phyloP scores from a whole-genome alignment of 805 yeast genomes.

The Candida piceae region DNA sequence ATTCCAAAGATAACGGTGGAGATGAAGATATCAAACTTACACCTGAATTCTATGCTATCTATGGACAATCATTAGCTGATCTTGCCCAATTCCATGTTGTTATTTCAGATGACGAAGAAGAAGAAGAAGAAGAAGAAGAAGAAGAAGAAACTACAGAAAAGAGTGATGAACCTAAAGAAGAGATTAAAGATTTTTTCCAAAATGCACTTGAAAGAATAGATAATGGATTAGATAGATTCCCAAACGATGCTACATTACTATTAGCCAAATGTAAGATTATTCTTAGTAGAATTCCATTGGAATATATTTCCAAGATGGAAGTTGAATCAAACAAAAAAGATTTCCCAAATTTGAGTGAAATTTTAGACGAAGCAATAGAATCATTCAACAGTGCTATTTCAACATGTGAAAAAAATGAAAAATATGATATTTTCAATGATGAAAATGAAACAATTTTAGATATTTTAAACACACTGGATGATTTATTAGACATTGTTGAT shows the following conservation, averaged over 20 bases:
- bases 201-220: conserved; percentile 69
- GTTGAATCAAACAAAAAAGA: conserved; percentile 33
- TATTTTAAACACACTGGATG: conserved; percentile 56
- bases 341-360: conserved; percentile 31
- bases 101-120: conserved; percentile 16
- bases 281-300: conserved; percentile 54
- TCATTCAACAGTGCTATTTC: conserved; percentile 41
- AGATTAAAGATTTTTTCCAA: conserved; percentile 53
- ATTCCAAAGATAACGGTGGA: conserved; percentile 27
- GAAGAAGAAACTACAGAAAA: conserved; percentile 7
- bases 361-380: conserved; percentile 43
- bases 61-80: conserved; percentile 67
- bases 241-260: conserved; percentile 40
- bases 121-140: conserved; percentile 19
- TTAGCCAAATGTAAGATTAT: conserved; percentile 53
- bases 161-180: conserved; percentile 19
- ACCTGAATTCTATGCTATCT: conserved; percentile 62
- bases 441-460: conserved; percentile 35
- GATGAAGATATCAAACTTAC: conserved; percentile 31
- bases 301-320: conserved; percentile 47
- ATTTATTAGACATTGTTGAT: conserved; percentile 60
- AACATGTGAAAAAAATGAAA: conserved; percentile 20
- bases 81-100: conserved; percentile 48
- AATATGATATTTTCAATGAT: conserved; percentile 18
- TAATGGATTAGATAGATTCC: conserved; percentile 48